Evolutionary conservation across 2,329 filamentous ascomycete species (phyloP).

Genomic region (Alternaria viburni): DNA sequence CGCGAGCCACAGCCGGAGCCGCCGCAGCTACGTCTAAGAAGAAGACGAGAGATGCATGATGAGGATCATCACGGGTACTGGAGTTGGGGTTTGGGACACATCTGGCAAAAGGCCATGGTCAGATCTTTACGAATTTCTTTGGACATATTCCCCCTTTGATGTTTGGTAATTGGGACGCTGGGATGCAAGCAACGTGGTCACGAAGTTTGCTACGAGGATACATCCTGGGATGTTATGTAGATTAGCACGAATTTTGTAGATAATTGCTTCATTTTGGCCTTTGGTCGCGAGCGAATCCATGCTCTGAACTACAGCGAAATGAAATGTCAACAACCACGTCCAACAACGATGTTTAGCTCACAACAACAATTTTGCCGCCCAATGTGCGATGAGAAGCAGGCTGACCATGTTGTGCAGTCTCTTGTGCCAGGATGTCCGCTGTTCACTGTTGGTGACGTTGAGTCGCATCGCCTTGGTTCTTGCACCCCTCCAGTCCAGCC

Average conservation of each 20-base stretch:
- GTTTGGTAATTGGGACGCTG: neutral
- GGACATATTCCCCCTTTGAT: constrained; percentile 16
- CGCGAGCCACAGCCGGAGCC: constrained; percentile 45
- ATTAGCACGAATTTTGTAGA: constrained; percentile 4
- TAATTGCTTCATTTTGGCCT: constrained; percentile 1
- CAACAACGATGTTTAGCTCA: neutral
- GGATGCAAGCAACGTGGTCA: neutral
- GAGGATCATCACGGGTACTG: neutral
- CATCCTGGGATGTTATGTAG: neutral
- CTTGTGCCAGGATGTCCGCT: neutral
- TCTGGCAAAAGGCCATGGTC: constrained; percentile 1
- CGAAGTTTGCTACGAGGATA: constrained; percentile 7
- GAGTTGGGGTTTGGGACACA: neutral
- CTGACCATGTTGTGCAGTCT: neutral
- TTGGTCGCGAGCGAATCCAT: neutral
- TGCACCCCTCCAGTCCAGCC: neutral
- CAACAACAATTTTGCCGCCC: neutral
- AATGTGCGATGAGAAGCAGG: neutral
- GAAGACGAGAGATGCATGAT: neutral
- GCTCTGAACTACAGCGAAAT: neutral
- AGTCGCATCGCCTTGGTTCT: constrained; percentile 1
- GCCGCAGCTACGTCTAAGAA: constrained; percentile 45
- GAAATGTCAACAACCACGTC: neutral
- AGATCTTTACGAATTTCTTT: constrained; percentile 26
- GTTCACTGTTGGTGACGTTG: constrained; percentile 1